Evolutionary conservation across 805 yeast species (phyloP).

Genomic region (Suhomyces tanzawaensis): DNA sequence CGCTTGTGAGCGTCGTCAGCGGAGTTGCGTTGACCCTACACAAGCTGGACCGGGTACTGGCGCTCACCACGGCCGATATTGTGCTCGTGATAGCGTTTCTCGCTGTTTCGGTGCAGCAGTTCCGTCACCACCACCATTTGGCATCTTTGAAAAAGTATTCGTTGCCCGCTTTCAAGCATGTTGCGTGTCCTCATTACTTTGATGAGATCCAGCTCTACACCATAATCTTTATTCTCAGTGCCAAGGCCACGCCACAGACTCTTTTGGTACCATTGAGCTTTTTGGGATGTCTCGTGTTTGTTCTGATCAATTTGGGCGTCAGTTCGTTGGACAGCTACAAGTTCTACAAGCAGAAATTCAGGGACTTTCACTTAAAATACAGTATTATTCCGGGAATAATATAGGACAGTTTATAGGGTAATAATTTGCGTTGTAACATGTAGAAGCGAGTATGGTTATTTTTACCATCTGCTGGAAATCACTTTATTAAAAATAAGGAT

Average conservation of each 20-base stretch:
- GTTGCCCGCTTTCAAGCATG: slow-evolving; percentile 45
- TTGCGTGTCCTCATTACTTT: slow-evolving; percentile 66
- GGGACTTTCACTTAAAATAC: slow-evolving; percentile 26
- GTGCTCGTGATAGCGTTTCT: slow-evolving; percentile 33
- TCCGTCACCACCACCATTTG: slow-evolving; percentile 48
- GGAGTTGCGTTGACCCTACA: neutral
- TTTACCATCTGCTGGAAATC: too few species aligned
- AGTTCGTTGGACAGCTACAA: slow-evolving; percentile 53
- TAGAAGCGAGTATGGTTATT: too few species aligned
- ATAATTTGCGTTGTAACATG: too few species aligned
- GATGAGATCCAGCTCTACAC: slow-evolving; percentile 62
- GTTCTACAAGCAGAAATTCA: slow-evolving; percentile 41
- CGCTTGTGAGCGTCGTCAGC: slow-evolving; percentile 27
- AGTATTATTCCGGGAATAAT: slow-evolving; percentile 39
- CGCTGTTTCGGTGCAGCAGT: slow-evolving; percentile 53
- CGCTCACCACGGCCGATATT: slow-evolving; percentile 17
- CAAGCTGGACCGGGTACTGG: neutral
- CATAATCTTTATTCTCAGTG: slow-evolving; percentile 24
- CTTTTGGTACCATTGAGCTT: slow-evolving; percentile 20
- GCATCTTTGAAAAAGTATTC: slow-evolving; percentile 53
- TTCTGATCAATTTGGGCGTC: slow-evolving; percentile 47
- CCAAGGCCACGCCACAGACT: slow-evolving; percentile 11
- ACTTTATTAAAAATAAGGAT: too few species aligned
- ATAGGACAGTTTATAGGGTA: slow-evolving; percentile 12
- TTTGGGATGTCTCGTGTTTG: slow-evolving; percentile 29